Conservation (phyloP, 148 eudicot genomes). For the Linanthus parryae region DNA sequence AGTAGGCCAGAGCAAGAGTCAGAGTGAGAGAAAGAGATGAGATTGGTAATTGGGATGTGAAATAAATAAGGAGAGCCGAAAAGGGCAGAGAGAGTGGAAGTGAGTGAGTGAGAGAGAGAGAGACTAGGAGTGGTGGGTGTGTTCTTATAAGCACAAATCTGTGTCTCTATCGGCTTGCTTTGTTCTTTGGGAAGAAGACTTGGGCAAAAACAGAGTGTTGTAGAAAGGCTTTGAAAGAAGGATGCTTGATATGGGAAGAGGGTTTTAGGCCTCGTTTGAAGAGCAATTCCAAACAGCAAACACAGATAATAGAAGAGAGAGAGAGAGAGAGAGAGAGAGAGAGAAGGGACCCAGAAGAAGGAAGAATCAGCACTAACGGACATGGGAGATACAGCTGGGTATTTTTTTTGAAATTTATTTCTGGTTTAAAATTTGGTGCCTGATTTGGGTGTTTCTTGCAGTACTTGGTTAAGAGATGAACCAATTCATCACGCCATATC, state of each 20-base stretch:
- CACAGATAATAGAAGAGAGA: background rate
- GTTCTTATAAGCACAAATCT: background rate
- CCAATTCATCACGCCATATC: slow-evolving; percentile 15
- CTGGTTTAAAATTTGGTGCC: background rate
- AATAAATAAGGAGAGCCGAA: background rate
- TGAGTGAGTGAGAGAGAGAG: background rate
- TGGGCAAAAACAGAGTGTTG: slow-evolving; percentile 2
- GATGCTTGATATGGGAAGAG: background rate
- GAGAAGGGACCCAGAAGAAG: background rate
- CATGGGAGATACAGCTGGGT: slow-evolving; percentile 12
- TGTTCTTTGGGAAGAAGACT: background rate
- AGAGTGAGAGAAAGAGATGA: background rate
- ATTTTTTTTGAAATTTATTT: background rate
- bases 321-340: background rate
- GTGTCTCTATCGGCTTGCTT: background rate
- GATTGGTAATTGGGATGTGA: slow-evolving; percentile 19
- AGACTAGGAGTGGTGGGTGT: background rate
- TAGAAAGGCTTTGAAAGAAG: background rate
- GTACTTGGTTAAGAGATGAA: slow-evolving; percentile 6
- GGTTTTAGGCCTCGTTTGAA: slow-evolving; percentile 16
- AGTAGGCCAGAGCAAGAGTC: background rate
- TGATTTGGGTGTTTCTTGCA: slow-evolving; percentile 16
- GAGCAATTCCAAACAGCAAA: slow-evolving; percentile 7
- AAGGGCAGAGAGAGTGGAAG: background rate
- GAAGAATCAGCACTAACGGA: slow-evolving; percentile 7